Percentiles rank a stretch among this genome's conserved stretches.
Conservation (phyloP, 768 basidiomycete genomes). For the Mycena filopes region DNA sequence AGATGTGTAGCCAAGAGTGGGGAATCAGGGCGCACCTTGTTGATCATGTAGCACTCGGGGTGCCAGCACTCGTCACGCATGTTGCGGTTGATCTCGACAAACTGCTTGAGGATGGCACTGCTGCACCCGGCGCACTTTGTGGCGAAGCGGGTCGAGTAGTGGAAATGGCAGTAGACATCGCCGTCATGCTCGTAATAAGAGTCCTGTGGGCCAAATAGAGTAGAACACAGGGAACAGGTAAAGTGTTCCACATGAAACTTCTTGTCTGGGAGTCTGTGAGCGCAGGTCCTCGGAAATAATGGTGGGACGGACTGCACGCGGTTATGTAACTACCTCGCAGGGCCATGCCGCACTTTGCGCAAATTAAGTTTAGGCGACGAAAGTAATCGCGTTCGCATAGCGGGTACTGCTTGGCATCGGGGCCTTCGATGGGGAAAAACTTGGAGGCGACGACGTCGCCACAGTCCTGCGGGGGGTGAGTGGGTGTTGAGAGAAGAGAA, state of each 20-base stretch:
- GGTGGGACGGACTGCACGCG: constrained; percentile 80
- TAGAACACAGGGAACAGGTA: constrained; percentile 96
- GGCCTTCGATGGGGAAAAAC: constrained; percentile 97
- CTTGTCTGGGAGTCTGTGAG: constrained; percentile 69
- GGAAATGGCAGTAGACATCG: constrained; percentile 99
- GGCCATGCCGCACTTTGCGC: constrained; percentile 94
- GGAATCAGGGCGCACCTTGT: constrained; percentile 73
- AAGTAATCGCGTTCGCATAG: constrained; percentile 99
- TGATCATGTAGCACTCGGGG: constrained; percentile 99
- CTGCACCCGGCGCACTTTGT: constrained; percentile 98
- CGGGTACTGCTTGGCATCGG: constrained; percentile 88
- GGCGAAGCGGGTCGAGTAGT: constrained; percentile 98
- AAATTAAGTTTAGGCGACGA: constrained; percentile 93
- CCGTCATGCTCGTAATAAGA: constrained; percentile 99
- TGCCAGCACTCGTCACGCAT: constrained; percentile 99
- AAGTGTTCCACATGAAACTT: constrained; percentile 99
- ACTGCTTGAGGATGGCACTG: constrained; percentile 98
- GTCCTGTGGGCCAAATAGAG: constrained; percentile 96
- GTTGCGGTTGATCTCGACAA: constrained; percentile 99
- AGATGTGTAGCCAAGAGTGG: constrained; percentile 9
- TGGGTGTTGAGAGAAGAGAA: constrained; percentile 25
- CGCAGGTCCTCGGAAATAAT: constrained; percentile 13
- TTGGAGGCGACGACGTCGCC: constrained; percentile 96
- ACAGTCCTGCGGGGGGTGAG: constrained; percentile 76
- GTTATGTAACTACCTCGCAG: constrained; percentile 98